Conservation (phyloP, 2,329 filamentous ascomycete species). For the Sphaerulina vaccinii region DNA sequence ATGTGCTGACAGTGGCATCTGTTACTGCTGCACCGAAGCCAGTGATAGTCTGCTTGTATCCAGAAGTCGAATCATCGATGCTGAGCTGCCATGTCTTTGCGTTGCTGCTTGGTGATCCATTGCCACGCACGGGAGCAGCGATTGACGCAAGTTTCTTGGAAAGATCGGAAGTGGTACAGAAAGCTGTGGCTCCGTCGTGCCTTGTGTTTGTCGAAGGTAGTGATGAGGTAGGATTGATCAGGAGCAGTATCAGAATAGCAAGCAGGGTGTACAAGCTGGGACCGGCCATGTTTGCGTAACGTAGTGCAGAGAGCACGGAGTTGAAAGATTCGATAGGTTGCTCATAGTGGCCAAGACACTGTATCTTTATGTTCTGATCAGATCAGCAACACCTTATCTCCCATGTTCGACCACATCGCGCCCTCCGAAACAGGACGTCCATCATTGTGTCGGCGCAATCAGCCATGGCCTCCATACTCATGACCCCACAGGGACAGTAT, state of each 20-base stretch:
- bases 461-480: too few relatives aligned
- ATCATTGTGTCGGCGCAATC: too few relatives aligned
- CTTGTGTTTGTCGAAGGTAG: background rate
- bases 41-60: slow-evolving; percentile 17
- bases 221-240: background rate
- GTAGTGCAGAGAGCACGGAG: too few relatives aligned
- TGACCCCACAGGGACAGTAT: too few relatives aligned
- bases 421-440: too few relatives aligned
- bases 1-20: slow-evolving; percentile 20
- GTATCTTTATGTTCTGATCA: too few relatives aligned
- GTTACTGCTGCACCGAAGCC: slow-evolving; percentile 25
- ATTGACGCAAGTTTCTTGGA: slow-evolving; percentile 16
- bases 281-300: background rate
- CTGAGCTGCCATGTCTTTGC: slow-evolving; percentile 16
- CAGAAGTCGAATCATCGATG: slow-evolving; percentile 28
- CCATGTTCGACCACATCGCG: too few relatives aligned
- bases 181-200: slow-evolving; percentile 8
- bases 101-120: background rate
- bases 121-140: slow-evolving; percentile 7
- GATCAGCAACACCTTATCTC: too few relatives aligned
- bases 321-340: too few relatives aligned
- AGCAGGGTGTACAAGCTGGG: background rate
- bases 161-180: slow-evolving; percentile 15
- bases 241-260: background rate
- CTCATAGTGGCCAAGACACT: too few relatives aligned